Evolutionary conservation across 768 basidiomycete species (phyloP).

Genomic region (Paxillus involutus): DNA sequence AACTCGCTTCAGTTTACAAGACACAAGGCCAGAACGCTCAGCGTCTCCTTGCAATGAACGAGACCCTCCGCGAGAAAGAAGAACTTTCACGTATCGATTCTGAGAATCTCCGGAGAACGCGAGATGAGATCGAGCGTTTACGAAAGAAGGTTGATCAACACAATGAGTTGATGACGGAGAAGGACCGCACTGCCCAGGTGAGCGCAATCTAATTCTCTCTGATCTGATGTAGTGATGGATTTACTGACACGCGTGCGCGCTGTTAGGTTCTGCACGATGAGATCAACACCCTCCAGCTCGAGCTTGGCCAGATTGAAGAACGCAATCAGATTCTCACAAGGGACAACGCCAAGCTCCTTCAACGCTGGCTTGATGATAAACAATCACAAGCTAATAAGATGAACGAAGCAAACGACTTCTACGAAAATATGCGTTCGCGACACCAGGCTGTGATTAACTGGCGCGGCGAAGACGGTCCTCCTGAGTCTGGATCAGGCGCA

Average conservation of each 20-base stretch:
- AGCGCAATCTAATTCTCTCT: conserved; percentile 3
- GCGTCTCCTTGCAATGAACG: conserved; percentile 89
- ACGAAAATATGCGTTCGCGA: conserved; percentile 81
- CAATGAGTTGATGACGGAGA: conserved; percentile 82
- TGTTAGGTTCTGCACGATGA: conserved; percentile 90
- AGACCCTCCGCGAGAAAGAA: conserved; percentile 92
- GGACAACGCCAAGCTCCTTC: conserved; percentile 93
- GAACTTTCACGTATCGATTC: conserved; percentile 80
- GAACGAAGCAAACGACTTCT: conserved; percentile 91
- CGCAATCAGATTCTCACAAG: conserved; percentile 83
- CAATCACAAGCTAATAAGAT: conserved; percentile 90
- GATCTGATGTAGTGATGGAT: background rate
- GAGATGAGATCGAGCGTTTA: conserved; percentile 71
- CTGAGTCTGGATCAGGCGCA: conserved; percentile 37
- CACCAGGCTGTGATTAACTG: conserved; percentile 62
- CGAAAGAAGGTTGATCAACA: conserved; percentile 82
- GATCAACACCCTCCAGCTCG: conserved; percentile 87
- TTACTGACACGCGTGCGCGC: conserved; percentile 3
- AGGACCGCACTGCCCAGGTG: conserved; percentile 88
- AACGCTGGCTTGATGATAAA: conserved; percentile 96
- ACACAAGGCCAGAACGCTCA: conserved; percentile 96
- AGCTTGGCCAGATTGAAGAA: conserved; percentile 86
- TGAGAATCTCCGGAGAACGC: conserved; percentile 73
- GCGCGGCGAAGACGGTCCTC: conserved; percentile 41
- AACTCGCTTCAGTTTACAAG: conserved; percentile 89